These are phyloP conservation scores for Aspergillus aculeatinus DNA, from an alignment of 2,329 filamentous ascomycete genomes.

Conservation along the genomic window DNA sequence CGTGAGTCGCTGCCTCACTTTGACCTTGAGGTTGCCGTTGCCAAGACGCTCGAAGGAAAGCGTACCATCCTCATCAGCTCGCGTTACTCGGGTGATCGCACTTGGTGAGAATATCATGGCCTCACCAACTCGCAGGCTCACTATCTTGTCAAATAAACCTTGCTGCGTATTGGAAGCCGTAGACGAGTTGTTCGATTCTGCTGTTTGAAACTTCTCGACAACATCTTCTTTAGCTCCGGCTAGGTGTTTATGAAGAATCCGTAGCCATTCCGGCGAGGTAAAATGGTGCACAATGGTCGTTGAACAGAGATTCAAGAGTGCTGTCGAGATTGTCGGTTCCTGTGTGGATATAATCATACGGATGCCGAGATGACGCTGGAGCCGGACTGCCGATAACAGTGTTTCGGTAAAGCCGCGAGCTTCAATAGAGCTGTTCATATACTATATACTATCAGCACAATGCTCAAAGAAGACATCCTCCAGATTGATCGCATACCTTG, in stretches of 20 bases:
- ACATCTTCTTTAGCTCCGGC: slow-evolving; percentile 32
- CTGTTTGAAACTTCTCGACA: too few relatives aligned
- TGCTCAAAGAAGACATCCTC: background rate
- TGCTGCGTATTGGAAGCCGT: too few relatives aligned
- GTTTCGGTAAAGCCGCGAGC: slow-evolving; percentile 53
- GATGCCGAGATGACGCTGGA: slow-evolving; percentile 65
- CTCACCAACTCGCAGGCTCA: slow-evolving; percentile 9
- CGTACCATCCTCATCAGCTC: background rate
- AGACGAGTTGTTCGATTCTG: too few relatives aligned
- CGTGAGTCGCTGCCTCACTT: slow-evolving; percentile 7
- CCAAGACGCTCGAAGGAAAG: slow-evolving; percentile 6
- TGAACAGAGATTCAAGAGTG: slow-evolving; percentile 66
- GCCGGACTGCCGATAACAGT: slow-evolving; percentile 60
- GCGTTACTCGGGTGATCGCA: background rate
- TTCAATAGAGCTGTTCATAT: slow-evolving; percentile 18
- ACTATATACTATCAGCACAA: slow-evolving; percentile 11
- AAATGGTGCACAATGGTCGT: slow-evolving; percentile 71
- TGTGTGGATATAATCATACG: slow-evolving; percentile 71
- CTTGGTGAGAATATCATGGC: slow-evolving; percentile 11
- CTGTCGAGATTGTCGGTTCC: slow-evolving; percentile 67
- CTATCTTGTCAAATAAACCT: background rate
- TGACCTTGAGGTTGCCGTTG: background rate
- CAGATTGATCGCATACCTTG: slow-evolving; percentile 16
- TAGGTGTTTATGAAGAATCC: slow-evolving; percentile 45
- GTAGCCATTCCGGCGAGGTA: slow-evolving; percentile 61